A percentile compares a stretch with the other conserved stretches of the same genome.
phyloP scores from a whole-genome alignment of 371 early-diverging fungal genomes.

The Rhizopus sp. region DNA sequence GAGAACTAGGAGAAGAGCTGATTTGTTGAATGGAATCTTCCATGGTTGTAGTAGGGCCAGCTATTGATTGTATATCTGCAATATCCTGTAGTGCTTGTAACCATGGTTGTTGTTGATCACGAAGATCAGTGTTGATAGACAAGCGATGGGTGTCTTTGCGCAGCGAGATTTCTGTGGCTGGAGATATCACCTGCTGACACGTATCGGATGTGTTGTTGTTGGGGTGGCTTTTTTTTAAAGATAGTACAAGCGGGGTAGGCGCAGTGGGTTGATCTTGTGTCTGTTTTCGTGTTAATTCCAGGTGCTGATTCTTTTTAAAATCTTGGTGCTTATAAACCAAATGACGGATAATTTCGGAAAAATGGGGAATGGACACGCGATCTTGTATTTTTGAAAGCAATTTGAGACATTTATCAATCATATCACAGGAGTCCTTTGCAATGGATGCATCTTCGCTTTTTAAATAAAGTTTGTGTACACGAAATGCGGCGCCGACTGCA shows the following conservation, averaged over 20 bases:
- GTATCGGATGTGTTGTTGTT: no score
- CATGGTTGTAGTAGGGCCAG: background rate
- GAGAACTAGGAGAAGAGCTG: background rate
- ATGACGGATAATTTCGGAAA: background rate
- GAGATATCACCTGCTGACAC: background rate
- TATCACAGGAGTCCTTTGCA: background rate
- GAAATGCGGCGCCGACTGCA: constrained; percentile 12
- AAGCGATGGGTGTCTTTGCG: background rate
- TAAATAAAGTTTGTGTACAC: constrained; percentile 8
- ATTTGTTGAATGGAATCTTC: background rate
- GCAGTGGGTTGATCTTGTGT: background rate
- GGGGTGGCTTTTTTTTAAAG: background rate
- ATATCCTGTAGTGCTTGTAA: background rate
- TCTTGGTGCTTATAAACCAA: background rate
- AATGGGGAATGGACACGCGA: background rate
- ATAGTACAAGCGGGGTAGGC: background rate
- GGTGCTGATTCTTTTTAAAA: background rate
- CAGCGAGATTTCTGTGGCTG: background rate
- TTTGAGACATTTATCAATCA: constrained; percentile 2
- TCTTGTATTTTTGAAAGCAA: background rate
- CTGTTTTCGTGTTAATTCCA: background rate
- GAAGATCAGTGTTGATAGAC: background rate
- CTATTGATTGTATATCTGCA: background rate
- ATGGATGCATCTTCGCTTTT: background rate
- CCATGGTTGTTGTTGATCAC: constrained; percentile 1